These are phyloP conservation scores for Pythium myriotylum DNA, from an alignment of 352 stramenopile genomes.

Conservation along the genomic window DNA sequence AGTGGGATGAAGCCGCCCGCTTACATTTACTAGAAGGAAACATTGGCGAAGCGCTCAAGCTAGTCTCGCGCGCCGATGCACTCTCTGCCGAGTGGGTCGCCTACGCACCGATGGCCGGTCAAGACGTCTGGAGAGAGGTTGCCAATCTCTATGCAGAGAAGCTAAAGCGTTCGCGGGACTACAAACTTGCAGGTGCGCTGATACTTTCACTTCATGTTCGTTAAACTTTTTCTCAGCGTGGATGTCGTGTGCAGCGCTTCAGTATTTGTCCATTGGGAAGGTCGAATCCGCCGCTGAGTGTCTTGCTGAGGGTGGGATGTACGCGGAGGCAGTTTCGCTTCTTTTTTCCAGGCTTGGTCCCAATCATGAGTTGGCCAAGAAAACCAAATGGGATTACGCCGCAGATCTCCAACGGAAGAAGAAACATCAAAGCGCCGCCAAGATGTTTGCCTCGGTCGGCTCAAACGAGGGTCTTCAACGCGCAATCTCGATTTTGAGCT, in stretches of 20 bases:
- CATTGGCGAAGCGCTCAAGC: slow-evolving; percentile 54
- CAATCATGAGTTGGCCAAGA: slow-evolving; percentile 39
- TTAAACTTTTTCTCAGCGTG: not conserved
- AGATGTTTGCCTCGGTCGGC: slow-evolving; percentile 7
- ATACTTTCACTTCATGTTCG: too few species aligned
- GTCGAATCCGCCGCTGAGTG: slow-evolving; percentile 48
- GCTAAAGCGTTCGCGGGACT: slow-evolving; percentile 45
- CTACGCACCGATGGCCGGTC: slow-evolving; percentile 68
- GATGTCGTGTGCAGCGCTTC: slow-evolving; percentile 33
- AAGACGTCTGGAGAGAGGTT: slow-evolving; percentile 74
- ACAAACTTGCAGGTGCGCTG: slow-evolving; percentile 48
- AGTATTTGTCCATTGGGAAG: slow-evolving; percentile 65
- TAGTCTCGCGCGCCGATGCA: slow-evolving; percentile 51
- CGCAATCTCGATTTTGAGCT: slow-evolving; percentile 13
- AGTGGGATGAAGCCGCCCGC: slow-evolving; percentile 61
- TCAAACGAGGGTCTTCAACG: slow-evolving; percentile 5
- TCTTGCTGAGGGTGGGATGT: slow-evolving; percentile 42
- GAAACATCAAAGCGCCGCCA: slow-evolving; percentile 7
- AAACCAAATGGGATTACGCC: slow-evolving; percentile 43
- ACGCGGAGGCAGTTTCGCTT: slow-evolving; percentile 61
- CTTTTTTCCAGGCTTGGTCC: slow-evolving; percentile 44
- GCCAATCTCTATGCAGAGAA: slow-evolving; percentile 59
- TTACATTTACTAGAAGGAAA: slow-evolving; percentile 53
- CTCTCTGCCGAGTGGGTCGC: slow-evolving; percentile 62
- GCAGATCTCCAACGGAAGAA: slow-evolving; percentile 40